These are phyloP conservation scores for Tuber magnatum DNA, from an alignment of 495 filamentous ascomycete genomes.

Conservation along the genomic window DNA sequence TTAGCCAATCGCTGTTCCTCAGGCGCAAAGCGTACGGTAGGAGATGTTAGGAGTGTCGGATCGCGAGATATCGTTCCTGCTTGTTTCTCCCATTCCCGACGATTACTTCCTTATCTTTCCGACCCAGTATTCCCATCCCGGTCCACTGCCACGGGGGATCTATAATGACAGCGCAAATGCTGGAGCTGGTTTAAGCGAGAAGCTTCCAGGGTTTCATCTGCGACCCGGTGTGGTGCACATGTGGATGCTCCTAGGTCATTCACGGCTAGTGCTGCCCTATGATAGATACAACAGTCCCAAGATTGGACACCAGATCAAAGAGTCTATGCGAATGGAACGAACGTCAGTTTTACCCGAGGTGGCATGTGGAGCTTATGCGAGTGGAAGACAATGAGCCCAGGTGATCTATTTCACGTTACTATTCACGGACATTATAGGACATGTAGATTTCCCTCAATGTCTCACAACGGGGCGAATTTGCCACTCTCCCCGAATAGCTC, in stretches of 20 bases:
- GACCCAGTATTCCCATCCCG: not conserved
- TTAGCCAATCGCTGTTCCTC: not conserved
- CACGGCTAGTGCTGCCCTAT: not conserved
- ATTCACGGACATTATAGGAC: not conserved
- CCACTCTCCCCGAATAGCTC: not conserved
- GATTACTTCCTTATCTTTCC: not conserved
- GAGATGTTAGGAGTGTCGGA: not conserved
- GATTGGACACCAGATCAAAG: not conserved
- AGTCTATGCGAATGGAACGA: not conserved
- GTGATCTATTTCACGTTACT: not conserved
- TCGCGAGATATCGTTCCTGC: not conserved
- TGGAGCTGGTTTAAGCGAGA: not conserved
- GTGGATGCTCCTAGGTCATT: not conserved
- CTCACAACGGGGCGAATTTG: not conserved
- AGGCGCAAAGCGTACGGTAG: not conserved
- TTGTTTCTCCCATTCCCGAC: not conserved
- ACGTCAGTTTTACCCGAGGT: not conserved
- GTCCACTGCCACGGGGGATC: not conserved
- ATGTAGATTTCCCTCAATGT: not conserved
- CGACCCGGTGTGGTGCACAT: not conserved
- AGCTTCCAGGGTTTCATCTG: not conserved
- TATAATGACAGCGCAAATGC: not conserved
- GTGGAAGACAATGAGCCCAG: not conserved
- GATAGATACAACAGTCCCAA: not conserved
- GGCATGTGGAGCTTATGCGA: not conserved